Evolutionary conservation across 2,329 filamentous ascomycete species (phyloP).

Genomic region (Chrysosporium keratinophilum): DNA sequence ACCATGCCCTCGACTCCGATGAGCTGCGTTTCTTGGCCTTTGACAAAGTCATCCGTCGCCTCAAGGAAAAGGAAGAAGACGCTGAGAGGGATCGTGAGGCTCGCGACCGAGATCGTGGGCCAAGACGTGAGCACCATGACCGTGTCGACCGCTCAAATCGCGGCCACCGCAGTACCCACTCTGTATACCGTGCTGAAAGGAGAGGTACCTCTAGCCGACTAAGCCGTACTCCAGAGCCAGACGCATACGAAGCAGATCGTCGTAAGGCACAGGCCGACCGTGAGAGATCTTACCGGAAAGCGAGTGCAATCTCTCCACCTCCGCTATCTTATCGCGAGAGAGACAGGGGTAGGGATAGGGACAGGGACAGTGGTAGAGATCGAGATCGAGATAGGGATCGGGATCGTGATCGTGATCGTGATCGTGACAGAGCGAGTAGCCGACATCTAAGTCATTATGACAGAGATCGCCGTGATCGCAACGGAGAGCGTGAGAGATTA

Average conservation of each 20-base stretch:
- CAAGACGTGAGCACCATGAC: constrained; percentile 42
- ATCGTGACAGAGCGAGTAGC: constrained; percentile 34
- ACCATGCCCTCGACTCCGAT: constrained; percentile 69
- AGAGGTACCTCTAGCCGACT: constrained; percentile 43
- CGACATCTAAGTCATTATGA: constrained; percentile 41
- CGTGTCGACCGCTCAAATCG: constrained; percentile 36
- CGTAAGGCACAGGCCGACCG: constrained; percentile 88
- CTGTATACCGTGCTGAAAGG: constrained; percentile 31
- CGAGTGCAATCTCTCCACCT: constrained; percentile 50
- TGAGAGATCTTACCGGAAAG: constrained; percentile 85
- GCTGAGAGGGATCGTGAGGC: constrained; percentile 51
- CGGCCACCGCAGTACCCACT: constrained; percentile 42
- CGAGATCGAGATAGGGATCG: constrained; percentile 24
- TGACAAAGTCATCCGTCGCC: constrained; percentile 78
- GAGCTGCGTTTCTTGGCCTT: constrained; percentile 74
- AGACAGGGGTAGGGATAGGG: constrained; percentile 25
- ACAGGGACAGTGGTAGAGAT: constrained; percentile 27
- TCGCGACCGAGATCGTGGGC: constrained; percentile 46
- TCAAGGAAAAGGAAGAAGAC: constrained; percentile 87
- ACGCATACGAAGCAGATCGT: constrained; percentile 91
- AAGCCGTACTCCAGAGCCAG: constrained; percentile 81
- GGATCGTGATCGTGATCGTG: constrained; percentile 29
- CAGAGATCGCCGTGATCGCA: constrained; percentile 73
- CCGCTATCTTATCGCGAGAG: constrained; percentile 30
- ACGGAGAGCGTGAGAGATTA: constrained; percentile 78